Evolutionary conservation across 305 asterid species (phyloP).

Genomic region (Fraxinus paxiana): DNA sequence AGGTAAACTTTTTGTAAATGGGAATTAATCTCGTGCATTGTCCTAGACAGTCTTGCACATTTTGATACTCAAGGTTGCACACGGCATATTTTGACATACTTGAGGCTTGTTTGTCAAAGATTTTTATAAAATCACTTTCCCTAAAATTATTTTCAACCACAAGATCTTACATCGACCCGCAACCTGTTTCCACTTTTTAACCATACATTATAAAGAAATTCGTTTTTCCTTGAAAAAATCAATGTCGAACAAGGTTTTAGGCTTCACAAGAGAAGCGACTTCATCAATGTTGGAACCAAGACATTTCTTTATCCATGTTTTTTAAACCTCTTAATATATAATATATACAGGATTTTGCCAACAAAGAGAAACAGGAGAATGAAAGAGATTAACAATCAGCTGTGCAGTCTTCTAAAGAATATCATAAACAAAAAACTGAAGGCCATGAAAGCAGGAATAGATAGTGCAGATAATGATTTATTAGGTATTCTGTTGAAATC

Average conservation of each 20-base stretch:
- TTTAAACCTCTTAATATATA: background rate
- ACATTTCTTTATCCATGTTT: background rate
- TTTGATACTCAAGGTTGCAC: background rate
- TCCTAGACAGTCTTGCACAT: background rate
- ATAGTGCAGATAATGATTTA: slow-evolving; percentile 28
- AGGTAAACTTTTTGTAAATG: slow-evolving; percentile 26
- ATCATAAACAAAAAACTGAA: slow-evolving; percentile 26
- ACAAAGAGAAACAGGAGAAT: slow-evolving; percentile 45
- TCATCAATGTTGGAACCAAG: background rate
- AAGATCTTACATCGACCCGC: too few species aligned
- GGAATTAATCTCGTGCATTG: background rate
- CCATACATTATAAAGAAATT: too few species aligned
- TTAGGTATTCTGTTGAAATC: slow-evolving; percentile 35
- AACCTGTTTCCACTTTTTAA: too few species aligned
- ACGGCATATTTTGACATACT: background rate
- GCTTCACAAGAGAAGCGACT: background rate
- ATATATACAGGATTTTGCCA: slow-evolving; percentile 35
- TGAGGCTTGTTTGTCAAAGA: background rate
- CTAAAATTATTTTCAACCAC: too few species aligned
- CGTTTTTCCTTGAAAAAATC: too few species aligned
- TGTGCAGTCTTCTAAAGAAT: slow-evolving; percentile 18
- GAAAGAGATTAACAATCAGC: slow-evolving; percentile 36
- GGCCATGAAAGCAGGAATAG: slow-evolving; percentile 20
- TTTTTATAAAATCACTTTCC: too few species aligned
- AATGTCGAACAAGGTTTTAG: too few species aligned